These are phyloP conservation scores for Casuarina equisetifolia DNA, from an alignment of 306 rosid genomes.

Conservation along the genomic window DNA sequence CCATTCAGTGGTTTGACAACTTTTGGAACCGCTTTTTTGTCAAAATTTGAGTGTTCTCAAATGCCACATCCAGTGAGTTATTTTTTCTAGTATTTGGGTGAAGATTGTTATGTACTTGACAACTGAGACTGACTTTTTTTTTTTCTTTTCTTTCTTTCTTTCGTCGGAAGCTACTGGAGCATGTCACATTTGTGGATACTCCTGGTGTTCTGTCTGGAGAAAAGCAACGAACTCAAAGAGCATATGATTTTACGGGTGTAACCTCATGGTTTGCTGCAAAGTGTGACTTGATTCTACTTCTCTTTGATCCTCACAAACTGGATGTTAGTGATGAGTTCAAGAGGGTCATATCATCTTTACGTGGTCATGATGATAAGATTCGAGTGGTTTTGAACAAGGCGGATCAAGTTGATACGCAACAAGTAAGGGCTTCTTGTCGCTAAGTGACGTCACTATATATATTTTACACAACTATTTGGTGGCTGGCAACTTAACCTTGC, in stretches of 20 bases:
- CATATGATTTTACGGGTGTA: slow-evolving; percentile 86
- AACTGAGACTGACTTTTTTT: slow-evolving; percentile 21
- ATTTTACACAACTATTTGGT: not conserved
- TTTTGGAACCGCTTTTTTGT: slow-evolving; percentile 85
- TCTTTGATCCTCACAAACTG: slow-evolving; percentile 98
- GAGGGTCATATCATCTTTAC: slow-evolving; percentile 85
- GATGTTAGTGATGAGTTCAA: slow-evolving; percentile 95
- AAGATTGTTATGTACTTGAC: not conserved
- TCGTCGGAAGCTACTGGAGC: slow-evolving; percentile 65
- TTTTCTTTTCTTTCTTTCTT: slow-evolving; percentile 5
- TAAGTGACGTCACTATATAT: not conserved
- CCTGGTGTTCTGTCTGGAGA: slow-evolving; percentile 99
- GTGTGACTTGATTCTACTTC: slow-evolving; percentile 82
- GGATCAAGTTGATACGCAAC: slow-evolving; percentile 94
- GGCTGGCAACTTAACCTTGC: not conserved
- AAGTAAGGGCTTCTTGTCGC: slow-evolving; percentile 42
- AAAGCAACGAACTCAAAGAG: slow-evolving; percentile 88
- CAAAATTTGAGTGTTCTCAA: slow-evolving; percentile 95
- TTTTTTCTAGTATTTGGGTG: slow-evolving; percentile 13
- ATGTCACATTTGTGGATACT: slow-evolving; percentile 87
- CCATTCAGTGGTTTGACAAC: slow-evolving; percentile 84
- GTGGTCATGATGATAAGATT: slow-evolving; percentile 88
- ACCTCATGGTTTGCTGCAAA: slow-evolving; percentile 99
- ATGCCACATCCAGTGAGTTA: slow-evolving; percentile 89
- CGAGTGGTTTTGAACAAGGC: slow-evolving; percentile 94